Base-by-base conservation (phyloP, 306 rosid genomes). In the Cercis canadensis region DNA sequence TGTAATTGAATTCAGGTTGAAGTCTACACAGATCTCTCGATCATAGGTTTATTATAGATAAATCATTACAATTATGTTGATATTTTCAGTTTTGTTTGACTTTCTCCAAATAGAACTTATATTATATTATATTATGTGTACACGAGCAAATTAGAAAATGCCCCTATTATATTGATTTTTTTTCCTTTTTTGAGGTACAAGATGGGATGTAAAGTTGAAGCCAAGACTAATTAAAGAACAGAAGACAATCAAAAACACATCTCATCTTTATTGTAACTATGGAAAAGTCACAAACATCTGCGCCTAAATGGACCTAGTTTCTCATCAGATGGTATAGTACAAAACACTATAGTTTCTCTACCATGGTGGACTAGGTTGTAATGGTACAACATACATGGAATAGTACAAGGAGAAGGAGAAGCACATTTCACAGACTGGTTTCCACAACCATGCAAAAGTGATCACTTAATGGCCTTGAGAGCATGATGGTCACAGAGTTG, bases 391-490 rank as follows among this genome's bases (percentile, higher is more conserved):
- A 77, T 69, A 80, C 77, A 72, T 66, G 76, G 11, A 69, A 67
- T 44, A 57, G 29, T 24, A 24, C 29, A 24, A 24, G 29, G 29
- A 24, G 62, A 60, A 72, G 45, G 13, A 53, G 19, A 65, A 50
- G 74, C 52, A 72, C 75, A 70, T 57, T 62, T 14, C 14, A n/a
- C 41, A 46, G 19, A 18, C 79, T 79, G 66, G 44, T 64, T 73
- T 56, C 51, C 68, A 43, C 51, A 29, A 69, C 54, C 32, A 15
- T 52, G 11, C 41, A 8, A 9, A 65, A 56, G 39, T 44, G 64
- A 62, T 67, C 75, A 82, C 75, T 86, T 75, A 45, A 86, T 84
- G 32, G 88, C 83, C 44, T 85, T 87, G 4, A 85, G 83, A 80
- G 86, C 73, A n/a, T 72, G 89, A 59, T 79, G 60, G 10, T 49